A percentile compares a stretch with the other conserved stretches of the same genome.
Evolutionary conservation across 2,329 filamentous ascomycete genomes (phyloP).

Genomic region (Leptosphaerulina australis): DNA sequence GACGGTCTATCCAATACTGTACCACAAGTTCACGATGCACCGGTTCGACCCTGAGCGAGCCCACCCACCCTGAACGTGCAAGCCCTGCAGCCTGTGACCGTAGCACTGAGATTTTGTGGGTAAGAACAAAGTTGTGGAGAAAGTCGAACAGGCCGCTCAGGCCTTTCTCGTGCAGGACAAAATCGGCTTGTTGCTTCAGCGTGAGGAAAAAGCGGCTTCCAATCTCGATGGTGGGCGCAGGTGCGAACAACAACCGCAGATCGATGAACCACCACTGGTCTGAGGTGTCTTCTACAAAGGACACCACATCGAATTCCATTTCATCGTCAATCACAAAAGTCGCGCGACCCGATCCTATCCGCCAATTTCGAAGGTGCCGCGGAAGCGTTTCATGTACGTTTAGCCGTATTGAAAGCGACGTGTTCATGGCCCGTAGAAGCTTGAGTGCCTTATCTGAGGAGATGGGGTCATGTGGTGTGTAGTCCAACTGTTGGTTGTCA

Average conservation of each 20-base stretch:
- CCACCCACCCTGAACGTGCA: slow-evolving; percentile 74
- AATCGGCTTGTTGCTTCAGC: slow-evolving; percentile 75
- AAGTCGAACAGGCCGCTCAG: slow-evolving; percentile 82
- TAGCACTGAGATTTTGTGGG: slow-evolving; percentile 85
- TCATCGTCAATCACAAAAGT: slow-evolving; percentile 84
- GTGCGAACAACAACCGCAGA: slow-evolving; percentile 80
- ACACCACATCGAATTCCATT: slow-evolving; percentile 91
- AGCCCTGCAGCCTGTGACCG: slow-evolving; percentile 77
- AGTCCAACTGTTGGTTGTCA: slow-evolving; percentile 64
- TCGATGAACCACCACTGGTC: slow-evolving; percentile 95
- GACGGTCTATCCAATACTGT: slow-evolving; percentile 84
- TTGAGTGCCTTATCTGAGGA: slow-evolving; percentile 74
- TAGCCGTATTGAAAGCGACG: slow-evolving; percentile 79
- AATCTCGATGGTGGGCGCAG: slow-evolving; percentile 65
- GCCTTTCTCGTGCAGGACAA: slow-evolving; percentile 70
- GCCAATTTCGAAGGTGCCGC: slow-evolving; percentile 75
- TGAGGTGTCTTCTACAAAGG: slow-evolving; percentile 81
- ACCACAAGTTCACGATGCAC: slow-evolving; percentile 82
- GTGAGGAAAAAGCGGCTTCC: slow-evolving; percentile 65
- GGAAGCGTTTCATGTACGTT: slow-evolving; percentile 85
- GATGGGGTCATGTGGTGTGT: slow-evolving; percentile 74
- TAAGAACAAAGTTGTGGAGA: slow-evolving; percentile 85
- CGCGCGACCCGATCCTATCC: slow-evolving; percentile 81
- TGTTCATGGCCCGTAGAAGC: slow-evolving; percentile 81
- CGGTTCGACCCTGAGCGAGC: slow-evolving; percentile 76